Evolutionary conservation across 2,329 filamentous ascomycete genomes (phyloP).

Genomic region (Calonectria multiphialidica): DNA sequence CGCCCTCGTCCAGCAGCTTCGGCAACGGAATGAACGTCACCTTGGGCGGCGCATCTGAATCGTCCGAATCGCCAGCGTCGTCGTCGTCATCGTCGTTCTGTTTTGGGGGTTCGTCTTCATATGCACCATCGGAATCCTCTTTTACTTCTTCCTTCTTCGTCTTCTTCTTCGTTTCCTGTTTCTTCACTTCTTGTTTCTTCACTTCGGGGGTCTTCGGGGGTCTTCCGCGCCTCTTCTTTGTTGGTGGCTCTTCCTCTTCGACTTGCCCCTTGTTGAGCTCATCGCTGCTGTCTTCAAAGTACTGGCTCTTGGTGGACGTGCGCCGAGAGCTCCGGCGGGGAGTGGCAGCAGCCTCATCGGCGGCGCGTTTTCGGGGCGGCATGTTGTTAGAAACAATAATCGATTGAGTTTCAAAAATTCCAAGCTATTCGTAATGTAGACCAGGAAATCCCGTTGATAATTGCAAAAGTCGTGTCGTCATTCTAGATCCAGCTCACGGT

Average conservation of each 20-base stretch:
- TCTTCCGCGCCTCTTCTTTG: slow-evolving; percentile 45
- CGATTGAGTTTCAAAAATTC: background rate
- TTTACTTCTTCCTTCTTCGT: slow-evolving; percentile 12
- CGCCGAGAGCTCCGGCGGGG: slow-evolving; percentile 62
- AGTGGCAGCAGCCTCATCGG: slow-evolving; percentile 44
- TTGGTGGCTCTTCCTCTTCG: slow-evolving; percentile 39
- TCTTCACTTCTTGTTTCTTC: slow-evolving; percentile 13
- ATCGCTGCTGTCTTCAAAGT: slow-evolving; percentile 56
- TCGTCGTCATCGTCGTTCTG: slow-evolving; percentile 40
- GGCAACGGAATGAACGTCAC: slow-evolving; percentile 52
- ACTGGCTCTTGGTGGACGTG: slow-evolving; percentile 62
- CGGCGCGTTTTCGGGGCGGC: slow-evolving; percentile 55
- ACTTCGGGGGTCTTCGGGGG: slow-evolving; percentile 20
- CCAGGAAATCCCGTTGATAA: background rate
- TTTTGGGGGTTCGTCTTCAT: slow-evolving; percentile 38
- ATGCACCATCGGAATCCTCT: slow-evolving; percentile 43
- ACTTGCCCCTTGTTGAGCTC: slow-evolving; percentile 27
- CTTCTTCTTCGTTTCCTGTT: no score
- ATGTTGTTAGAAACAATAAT: slow-evolving; percentile 38
- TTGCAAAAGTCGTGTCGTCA: background rate
- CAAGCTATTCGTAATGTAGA: background rate
- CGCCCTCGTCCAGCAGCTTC: slow-evolving; percentile 49
- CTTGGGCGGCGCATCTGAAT: slow-evolving; percentile 49
- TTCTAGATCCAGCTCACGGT: background rate
- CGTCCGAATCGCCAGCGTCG: slow-evolving; percentile 42